phyloP scores from a whole-genome alignment of 768 basidiomycete genomes.

The Gymnopilus dilepis region DNA sequence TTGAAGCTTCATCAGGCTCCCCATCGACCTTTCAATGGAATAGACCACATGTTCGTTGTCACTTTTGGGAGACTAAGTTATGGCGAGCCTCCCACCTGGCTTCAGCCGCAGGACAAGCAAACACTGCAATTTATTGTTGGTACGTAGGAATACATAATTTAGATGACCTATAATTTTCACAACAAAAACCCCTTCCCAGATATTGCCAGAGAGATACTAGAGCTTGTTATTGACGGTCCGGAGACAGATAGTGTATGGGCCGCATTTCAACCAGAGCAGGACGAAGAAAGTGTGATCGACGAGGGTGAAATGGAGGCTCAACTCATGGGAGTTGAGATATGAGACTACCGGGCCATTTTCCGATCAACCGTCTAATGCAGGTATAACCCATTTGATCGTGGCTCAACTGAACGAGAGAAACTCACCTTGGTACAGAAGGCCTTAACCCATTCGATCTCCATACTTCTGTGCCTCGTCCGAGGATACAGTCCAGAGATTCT shows the following conservation, averaged over 20 bases:
- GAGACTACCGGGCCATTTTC: conserved; percentile 22
- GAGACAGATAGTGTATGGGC: conserved; percentile 71
- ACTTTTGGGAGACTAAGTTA: conserved; percentile 78
- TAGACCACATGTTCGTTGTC: conserved; percentile 76
- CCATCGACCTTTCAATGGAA: conserved; percentile 60
- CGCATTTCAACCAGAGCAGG: conserved; percentile 56
- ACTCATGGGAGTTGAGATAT: conserved; percentile 37
- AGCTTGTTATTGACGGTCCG: conserved; percentile 73
- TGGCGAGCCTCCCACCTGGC: conserved; percentile 68
- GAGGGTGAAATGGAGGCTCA: conserved; percentile 65
- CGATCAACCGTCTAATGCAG: conserved; percentile 26
- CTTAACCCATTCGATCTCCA: conserved; percentile 58
- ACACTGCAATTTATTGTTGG: conserved; percentile 55
- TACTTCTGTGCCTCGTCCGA: conserved; percentile 36
- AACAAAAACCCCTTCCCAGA: conserved; percentile 40
- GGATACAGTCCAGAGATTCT: conserved; percentile 38
- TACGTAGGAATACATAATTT: conserved; percentile 32
- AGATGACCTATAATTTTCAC: conserved; percentile 6
- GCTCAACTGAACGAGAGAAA: background rate
- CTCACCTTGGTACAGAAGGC: conserved; percentile 58
- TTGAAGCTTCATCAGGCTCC: conserved; percentile 62
- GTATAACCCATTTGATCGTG: background rate
- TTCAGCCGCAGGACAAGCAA: conserved; percentile 42
- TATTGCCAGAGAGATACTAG: conserved; percentile 63
- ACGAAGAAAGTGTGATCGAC: conserved; percentile 49